Base-by-base conservation (phyloP, 768 basidiomycete genomes). In the Hygrophorus pudorinus region DNA sequence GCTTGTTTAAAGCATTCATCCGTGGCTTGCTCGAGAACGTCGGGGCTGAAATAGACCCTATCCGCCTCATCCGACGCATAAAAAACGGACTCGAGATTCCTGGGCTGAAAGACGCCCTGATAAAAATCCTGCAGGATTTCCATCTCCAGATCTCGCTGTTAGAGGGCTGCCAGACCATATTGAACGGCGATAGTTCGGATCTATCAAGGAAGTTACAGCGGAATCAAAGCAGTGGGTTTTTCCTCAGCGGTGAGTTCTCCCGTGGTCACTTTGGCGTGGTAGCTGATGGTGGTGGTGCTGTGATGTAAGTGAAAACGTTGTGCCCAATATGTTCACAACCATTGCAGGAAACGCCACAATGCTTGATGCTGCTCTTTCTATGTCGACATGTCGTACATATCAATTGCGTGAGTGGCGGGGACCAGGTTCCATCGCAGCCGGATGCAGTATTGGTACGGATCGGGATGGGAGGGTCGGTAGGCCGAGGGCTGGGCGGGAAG, bases 61-160 rank as follows among this genome's bases (percentile, higher is more conserved):
- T 98, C 45, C 79, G 91, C 1, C 72, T 99, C 42, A 94, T 99
- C 39, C 79, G 91, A 2, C 79, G 94, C 8, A 97, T 99, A 63
- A 85, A 86, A 65, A 91, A 98, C 52, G 93, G 96, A 2, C 71
- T 98, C 2, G 92, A 98, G 62, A 97, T 99, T 37, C 91, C 91
- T 0, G 94, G 94, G 1, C 71, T 99, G 47, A 93, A 96, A 59
- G 81, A 83, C 40, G 92, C 94, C 3, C 64, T 98, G 28, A 88
- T 98, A 66, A 98, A 96, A 73, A 97, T 99, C 43, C 65, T 99
- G 40, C 91, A 94, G 51, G 93, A 96, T 56, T 96, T 93, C 58
- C 90, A 97, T 56, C 66, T 98, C 5, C 94, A 94, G 61, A 85
- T 90, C 18, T 93, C 90, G 7, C 64, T 99, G 8, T 67, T 98